Base-by-base conservation (phyloP, 225 moss, liverwort and hornwort species). In the Pseudisothecium myosuroides region DNA sequence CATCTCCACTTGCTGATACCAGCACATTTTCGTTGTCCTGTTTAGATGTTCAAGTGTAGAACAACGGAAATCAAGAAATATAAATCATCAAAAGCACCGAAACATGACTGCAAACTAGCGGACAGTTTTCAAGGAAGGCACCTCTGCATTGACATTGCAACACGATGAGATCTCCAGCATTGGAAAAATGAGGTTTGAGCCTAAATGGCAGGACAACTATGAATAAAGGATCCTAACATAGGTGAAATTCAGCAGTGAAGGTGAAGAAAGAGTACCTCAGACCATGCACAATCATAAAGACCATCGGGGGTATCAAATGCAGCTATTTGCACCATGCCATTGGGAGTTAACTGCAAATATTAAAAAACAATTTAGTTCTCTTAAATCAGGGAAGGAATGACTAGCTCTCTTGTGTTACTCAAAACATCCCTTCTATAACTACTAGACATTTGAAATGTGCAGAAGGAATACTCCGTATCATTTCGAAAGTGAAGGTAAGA, bases 221-320 rank as follows among this genome's bases (percentile, higher is more conserved):
- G 52, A 88, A 23, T 21, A 28, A 68, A 29, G 62, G 52, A 49
- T 84, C 66, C 77, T 55, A 66, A 69, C 49, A 85, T 76, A 54
- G 65, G 86, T 75, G 74, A 76, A 80, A 84, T 56, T 64, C 86
- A 73, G 78, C 71, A 88, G 64, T 39, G 55, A 64, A 85, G 82
- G 77, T 81, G 81, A 84, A 82, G 82, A 82, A 84, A 63, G 61
- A 39, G 76, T 92, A 96, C 96, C 93, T 98, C 98, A 90, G 98
- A 97, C 95, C 96, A 99, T 39, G 98, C 92, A 86, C 98, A 99
- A 93, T 99, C 98, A 81, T 99, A 99, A n/a, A 99, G 95, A 63
- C 98, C 97, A 92, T 99, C 98, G 16, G 98, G 96, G 18, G 98
- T 95, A 91, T 99, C 98, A 89, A 96, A 99, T 17, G 97, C 94